Base-by-base conservation (phyloP, 1,284 basidiomycete species). In the Cryptococcus maquisensis region DNA sequence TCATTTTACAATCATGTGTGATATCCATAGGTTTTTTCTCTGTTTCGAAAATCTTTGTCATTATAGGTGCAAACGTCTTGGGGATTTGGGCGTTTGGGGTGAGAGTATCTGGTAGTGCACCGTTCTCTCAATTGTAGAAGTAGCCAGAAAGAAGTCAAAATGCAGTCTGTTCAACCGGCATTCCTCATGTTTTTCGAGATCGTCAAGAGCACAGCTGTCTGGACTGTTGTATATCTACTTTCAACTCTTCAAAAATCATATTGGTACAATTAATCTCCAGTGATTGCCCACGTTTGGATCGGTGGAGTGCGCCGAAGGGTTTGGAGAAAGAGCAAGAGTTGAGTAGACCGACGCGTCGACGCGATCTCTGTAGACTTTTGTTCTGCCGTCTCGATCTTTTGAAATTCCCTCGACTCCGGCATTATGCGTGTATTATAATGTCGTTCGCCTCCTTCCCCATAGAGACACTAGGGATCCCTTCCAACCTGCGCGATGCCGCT, bases 121-220 rank as follows among this genome's bases (percentile, higher is more conserved):
- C 49, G 54, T 41, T 38, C 21, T 35, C 20, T 49, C 23, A 46
- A 49, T 39, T 39, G 43, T 28, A 49, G 44, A 46, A 51, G 43
- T 52, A 49, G 46, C 26, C 48, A 54, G 52, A 61, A 57, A 60
- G 57, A 44, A 57, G 41, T 56, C 46, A 72, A 59, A 65, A 74
- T 71, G 68, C 66, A 73, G 71, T 71, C 72, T 74, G 72, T 74
- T 74, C 72, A 74, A 74, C 72, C 72, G 72, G 72, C 69, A 71
- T 65, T 3, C 20, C 13, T 23, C 3, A 46, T 46, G 5, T 44
- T 44, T 13, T 44, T 21, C 23, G 18, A 21, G 7, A 20, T 7
- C 15, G 4, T 44, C 7, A 15, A 21, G n/a, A 21, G 15, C 23
- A 21, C 42, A 26, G n/a, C 43, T 16, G n/a, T 26, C 9, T 45